Percentiles rank a stretch among this genome's conserved stretches.
These are phyloP conservation scores for Volvox reticuliferus DNA, from an alignment of 139 green algal genomes.

Conservation along the genomic window DNA sequence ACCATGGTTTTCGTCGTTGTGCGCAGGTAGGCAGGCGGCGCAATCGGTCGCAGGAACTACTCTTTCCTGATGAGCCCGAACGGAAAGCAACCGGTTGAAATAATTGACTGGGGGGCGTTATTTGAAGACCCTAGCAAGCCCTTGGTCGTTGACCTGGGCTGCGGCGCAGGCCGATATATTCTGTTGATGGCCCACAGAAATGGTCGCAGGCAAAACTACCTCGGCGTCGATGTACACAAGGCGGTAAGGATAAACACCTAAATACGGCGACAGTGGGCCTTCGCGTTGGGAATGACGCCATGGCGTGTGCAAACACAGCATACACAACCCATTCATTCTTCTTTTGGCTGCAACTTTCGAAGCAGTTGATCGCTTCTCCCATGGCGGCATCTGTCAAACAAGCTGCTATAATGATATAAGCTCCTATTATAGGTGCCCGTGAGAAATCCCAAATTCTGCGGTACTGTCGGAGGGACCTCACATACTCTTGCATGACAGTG, in stretches of 20 bases:
- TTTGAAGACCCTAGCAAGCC: slow-evolving; percentile 67
- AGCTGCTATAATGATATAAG: background rate
- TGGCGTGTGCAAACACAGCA: no score
- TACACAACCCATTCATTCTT: background rate
- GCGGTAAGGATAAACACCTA: slow-evolving; percentile 3
- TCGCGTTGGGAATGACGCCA: no score
- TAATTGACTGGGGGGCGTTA: background rate
- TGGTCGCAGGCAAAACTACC: slow-evolving; percentile 59
- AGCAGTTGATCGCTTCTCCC: background rate
- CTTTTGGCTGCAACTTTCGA: slow-evolving; percentile 4
- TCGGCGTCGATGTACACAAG: slow-evolving; percentile 76
- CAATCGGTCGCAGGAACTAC: slow-evolving; percentile 21
- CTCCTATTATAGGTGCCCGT: slow-evolving; percentile 34
- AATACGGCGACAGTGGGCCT: no score
- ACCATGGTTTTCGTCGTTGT: background rate
- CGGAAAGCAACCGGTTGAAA: background rate
- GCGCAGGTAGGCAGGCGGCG: slow-evolving; percentile 31
- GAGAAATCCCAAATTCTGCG: background rate
- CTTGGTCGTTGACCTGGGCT: slow-evolving; percentile 82
- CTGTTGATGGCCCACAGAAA: slow-evolving; percentile 37
- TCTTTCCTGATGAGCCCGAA: background rate
- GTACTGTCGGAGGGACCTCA: slow-evolving; percentile 28
- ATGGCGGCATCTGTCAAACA: slow-evolving; percentile 12
- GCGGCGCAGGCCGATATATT: slow-evolving; percentile 79
- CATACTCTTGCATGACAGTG: no score